Base-by-base conservation (phyloP, 768 basidiomycete species). In the Pleurotus sapidus region DNA sequence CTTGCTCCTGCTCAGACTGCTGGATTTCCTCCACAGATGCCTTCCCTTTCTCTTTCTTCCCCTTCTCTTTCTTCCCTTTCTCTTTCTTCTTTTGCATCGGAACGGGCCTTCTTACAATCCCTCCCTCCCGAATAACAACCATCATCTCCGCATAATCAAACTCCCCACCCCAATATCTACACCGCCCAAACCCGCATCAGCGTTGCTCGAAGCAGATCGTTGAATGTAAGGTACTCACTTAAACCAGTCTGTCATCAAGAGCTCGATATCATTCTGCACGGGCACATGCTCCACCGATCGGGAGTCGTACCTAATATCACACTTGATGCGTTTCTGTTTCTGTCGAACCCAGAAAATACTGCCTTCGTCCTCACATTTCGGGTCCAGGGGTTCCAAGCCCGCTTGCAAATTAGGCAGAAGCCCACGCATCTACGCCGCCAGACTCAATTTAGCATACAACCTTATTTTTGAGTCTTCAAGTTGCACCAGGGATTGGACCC, bases 321-420 rank as follows among this genome's bases (percentile, higher is more conserved):
- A 76, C 25, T 34, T 58, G 50, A 48, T 14, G 27, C 50, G 56
- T 14, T 48, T 20, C 38, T 50, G 25, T 2, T 59, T 63, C 9
- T 61, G 57, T 1, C 65, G 68, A 15, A 72, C 43, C 75, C 76
- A 79, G 59, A 71, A 76, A 11, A 63, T 54, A 12, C 61, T 64
- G 6, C 59, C 39, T n/a, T 38, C 50, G 11, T 47, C 54, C 6
- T 56, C 57, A 3, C 59, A 12, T 11, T 58, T 25, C 14, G 42
- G 23, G n/a, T 49, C 15, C 24, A 60, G 42, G 5, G 60, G 48
- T n/a, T 62, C 66, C 3, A 77, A 49, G 8, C 64, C 65, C n/a
- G 63, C 70, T 66, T 86, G 85, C 5, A 87, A 64, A 57, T 83
- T 84, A 0, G 84, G 85, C 9, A 85, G 65, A 8, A 77, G 62